A percentile compares a stretch with the other conserved stretches of the same genome.
Conservation (phyloP, 192 early-diverging fungal genomes). For the Entomortierella beljakovae region DNA sequence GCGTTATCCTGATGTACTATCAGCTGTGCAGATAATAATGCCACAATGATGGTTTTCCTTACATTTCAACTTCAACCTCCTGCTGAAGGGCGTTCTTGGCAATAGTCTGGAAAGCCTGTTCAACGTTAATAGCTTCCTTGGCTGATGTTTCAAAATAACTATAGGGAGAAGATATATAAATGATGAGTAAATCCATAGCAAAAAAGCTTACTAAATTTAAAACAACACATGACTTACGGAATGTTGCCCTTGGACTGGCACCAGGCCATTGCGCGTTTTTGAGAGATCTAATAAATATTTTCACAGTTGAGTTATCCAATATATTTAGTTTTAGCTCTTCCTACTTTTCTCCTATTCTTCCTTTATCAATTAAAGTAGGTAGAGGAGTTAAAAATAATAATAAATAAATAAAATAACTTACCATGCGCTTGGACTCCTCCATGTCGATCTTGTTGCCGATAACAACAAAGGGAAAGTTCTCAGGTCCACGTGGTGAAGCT, state of each 20-base stretch:
- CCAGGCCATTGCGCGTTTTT: slow-evolving; percentile 96
- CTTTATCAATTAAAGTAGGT: neutral
- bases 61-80: slow-evolving; percentile 91
- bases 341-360: too few species aligned
- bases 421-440: slow-evolving; percentile 92
- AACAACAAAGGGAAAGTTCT: slow-evolving; percentile 99
- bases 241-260: slow-evolving; percentile 96
- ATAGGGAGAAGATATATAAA: neutral
- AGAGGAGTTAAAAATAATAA: neutral
- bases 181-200: too few species aligned
- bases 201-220: slow-evolving; percentile 9
- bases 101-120: slow-evolving; percentile 96
- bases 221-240: slow-evolving; percentile 60
- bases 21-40: neutral
- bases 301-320: neutral
- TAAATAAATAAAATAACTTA: slow-evolving; percentile 36
- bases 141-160: slow-evolving; percentile 98
- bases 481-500: slow-evolving; percentile 91
- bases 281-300: slow-evolving; percentile 81
- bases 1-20: too few species aligned
- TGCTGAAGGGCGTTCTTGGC: slow-evolving; percentile 95
- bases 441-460: slow-evolving; percentile 99
- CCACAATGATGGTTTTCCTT: slow-evolving; percentile 16
- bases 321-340: too few species aligned
- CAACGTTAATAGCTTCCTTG: slow-evolving; percentile 98